Evolutionary conservation across 139 green algal species (phyloP), one percentile per base, ranked within the genome.

Genomic region (Parachlorella kessleri): DNA sequence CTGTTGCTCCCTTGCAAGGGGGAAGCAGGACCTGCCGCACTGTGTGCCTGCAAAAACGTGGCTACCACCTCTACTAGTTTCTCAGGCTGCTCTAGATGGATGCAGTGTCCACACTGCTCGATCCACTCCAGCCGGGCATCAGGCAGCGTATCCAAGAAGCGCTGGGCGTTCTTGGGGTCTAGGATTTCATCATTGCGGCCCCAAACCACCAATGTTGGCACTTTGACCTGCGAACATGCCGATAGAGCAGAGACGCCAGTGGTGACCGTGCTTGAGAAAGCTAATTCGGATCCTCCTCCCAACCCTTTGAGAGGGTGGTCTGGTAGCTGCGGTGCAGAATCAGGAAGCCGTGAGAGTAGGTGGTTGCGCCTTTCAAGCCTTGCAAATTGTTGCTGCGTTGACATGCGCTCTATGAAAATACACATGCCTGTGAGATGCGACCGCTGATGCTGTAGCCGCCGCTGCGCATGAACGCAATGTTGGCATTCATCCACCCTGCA

Each of bases 131-230:
- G 83, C 64, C 73, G 80, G 1, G 71, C 81, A 38, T 89, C 72
- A 18, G 87, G 85, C 53, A 97, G 76, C 0, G 81, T 77, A 8
- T 81, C 32, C 36, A 78, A 42, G 75, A 97, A 94, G 64, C 87
- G 72, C 7, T 88, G 54, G 0, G 89, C 90, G 65, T 90, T 85
- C 5, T 83, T 78, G 64, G 83, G 83, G 48, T 66, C 54, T 6
- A 88, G 73, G 21, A 98, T 92, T 71, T 93, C 81, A 72, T 99
- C 96, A 21, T 98, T 65, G 14, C 90, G 79, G 32, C 96, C 96
- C 96, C 96, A 99, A 33, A 99, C 53, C 37, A 99, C 84, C 40
- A 99, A 82, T 5, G 87, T 91, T 28, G 88, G 79, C 84, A 91
- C 84, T 28, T 85, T 0, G 14, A 59, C 48, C 48, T 59, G n/a